Evolutionary conservation across 2,329 filamentous ascomycete species (phyloP), one percentile per base, ranked within the genome.

Genomic region (Fusarium falciforme): DNA sequence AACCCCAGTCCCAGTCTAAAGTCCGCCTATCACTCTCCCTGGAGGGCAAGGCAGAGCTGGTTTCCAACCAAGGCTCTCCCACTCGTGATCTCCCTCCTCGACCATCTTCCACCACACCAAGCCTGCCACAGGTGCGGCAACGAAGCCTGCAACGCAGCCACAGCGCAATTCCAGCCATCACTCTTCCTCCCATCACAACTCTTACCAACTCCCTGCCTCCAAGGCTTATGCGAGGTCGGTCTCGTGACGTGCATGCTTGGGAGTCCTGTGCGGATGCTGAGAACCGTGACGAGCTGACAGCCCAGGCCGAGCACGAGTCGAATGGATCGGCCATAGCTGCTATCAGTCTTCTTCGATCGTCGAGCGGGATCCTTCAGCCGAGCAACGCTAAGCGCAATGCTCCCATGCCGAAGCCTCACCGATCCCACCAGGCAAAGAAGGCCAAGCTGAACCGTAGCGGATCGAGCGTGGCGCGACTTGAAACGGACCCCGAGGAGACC

Each of bases 21-120:
- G 88, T 97, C 66, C 92, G 94, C 58, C 87, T 98, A 31, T 94
- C 94, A 2, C 91, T 96, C 79, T 96, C 94, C 20, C 88, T 95
- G 35, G 94, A 98, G 79, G 96, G 96, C 75, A 96, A 95, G 79
- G 96, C 96, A n/a, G 93, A 96, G 78, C 87, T 98, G 61, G 90
- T 95, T 25, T 90, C 92, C 64, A 88, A 92, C 71, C 90, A 92
- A 72, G 87, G 88, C 33, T 93, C 92, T 4, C 93, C 93, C 65
- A 75, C 92, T 91, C 61, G 78, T 79, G 62, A 80, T 89, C 87
- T 68, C 86, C 78, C 78, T 59, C 88, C 77, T 83, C 84, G 77
- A 85, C 75, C 87, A 84, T 68, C 87, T 82, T 69, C 87, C 84
- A 77, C 84, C 80, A 73, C 86, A 81, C 65, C 88, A 36, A 84